Percentiles rank a stretch among this genome's conserved stretches.
These are phyloP conservation scores for Mycena capillaripes DNA, from an alignment of 768 basidiomycete species.

Conservation along the genomic window DNA sequence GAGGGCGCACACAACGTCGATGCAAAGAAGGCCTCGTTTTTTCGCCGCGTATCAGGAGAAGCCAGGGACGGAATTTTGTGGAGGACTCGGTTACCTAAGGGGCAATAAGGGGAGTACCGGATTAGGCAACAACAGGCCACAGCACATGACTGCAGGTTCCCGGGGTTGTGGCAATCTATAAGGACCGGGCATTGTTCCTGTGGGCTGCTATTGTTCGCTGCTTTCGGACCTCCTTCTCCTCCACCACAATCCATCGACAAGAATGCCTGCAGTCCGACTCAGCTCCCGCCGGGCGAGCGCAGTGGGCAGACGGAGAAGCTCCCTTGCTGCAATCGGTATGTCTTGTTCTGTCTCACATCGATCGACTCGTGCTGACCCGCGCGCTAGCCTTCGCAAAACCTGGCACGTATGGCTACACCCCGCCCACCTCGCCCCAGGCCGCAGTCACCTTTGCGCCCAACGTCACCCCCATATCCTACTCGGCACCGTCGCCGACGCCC, in stretches of 20 bases:
- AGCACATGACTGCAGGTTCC: no score
- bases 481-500: slow-evolving; percentile 43
- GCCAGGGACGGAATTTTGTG: slow-evolving; percentile 7
- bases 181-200: no score
- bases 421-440: slow-evolving; percentile 53
- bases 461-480: slow-evolving; percentile 68
- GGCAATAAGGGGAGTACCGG: no score
- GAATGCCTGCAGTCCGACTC: slow-evolving; percentile 53
- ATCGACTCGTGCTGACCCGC: not conserved
- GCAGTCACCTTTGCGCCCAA: slow-evolving; percentile 74
- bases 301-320: slow-evolving; percentile 39
- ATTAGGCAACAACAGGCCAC: no score
- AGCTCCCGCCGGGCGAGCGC: slow-evolving; percentile 56
- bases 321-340: slow-evolving; percentile 49
- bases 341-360: not conserved
- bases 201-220: slow-evolving; percentile 30
- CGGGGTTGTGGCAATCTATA: no score
- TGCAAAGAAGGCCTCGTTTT: slow-evolving; percentile 1
- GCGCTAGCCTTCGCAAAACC: slow-evolving; percentile 60
- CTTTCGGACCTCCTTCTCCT: slow-evolving; percentile 27
- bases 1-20: slow-evolving; percentile 5
- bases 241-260: slow-evolving; percentile 36
- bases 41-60: slow-evolving; percentile 21
- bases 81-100: no score
- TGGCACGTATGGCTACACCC: slow-evolving; percentile 65